Conservation (phyloP, 2,329 filamentous ascomycete genomes). For the Ustulina deusta region DNA sequence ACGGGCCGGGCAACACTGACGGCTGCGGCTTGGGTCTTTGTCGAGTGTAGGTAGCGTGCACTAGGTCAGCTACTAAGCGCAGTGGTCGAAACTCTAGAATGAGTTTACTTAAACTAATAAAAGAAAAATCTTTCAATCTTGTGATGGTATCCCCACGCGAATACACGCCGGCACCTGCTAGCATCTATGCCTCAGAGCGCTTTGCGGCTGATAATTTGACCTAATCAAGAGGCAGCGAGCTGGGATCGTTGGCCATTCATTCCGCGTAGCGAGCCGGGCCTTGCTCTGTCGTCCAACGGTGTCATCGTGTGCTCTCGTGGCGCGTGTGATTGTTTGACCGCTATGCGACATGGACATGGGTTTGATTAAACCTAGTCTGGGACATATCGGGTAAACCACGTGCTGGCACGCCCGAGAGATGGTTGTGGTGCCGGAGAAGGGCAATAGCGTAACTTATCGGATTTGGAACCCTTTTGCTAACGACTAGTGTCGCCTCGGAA, state of each 20-base stretch:
- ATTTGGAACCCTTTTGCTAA: conserved; percentile 32
- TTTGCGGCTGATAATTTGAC: conserved; percentile 30
- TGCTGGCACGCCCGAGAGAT: conserved; percentile 30
- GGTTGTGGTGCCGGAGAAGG: conserved; percentile 27
- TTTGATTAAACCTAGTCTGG: conserved; percentile 42
- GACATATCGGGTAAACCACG: conserved; percentile 36
- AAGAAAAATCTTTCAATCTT: conserved; percentile 24
- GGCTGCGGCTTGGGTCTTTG: conserved; percentile 20
- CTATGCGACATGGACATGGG: conserved; percentile 42
- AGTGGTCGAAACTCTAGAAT: not conserved
- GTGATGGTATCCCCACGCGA: conserved; percentile 20
- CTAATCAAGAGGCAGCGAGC: conserved; percentile 25
- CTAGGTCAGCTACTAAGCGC: not conserved
- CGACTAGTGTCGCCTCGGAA: conserved; percentile 30
- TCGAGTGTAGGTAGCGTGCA: not conserved
- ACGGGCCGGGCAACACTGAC: conserved; percentile 35
- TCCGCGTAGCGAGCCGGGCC: conserved; percentile 44
- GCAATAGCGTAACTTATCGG: conserved; percentile 13
- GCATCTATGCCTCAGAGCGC: conserved; percentile 12
- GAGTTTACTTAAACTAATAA: not conserved
- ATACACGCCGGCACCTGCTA: conserved; percentile 18
- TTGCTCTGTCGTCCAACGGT: conserved; percentile 41
- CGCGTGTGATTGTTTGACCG: conserved; percentile 43
- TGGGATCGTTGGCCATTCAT: conserved; percentile 41
- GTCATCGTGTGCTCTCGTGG: conserved; percentile 42